Conservation (phyloP, 352 stramenopile genomes). For the Pythium aquatile region DNA sequence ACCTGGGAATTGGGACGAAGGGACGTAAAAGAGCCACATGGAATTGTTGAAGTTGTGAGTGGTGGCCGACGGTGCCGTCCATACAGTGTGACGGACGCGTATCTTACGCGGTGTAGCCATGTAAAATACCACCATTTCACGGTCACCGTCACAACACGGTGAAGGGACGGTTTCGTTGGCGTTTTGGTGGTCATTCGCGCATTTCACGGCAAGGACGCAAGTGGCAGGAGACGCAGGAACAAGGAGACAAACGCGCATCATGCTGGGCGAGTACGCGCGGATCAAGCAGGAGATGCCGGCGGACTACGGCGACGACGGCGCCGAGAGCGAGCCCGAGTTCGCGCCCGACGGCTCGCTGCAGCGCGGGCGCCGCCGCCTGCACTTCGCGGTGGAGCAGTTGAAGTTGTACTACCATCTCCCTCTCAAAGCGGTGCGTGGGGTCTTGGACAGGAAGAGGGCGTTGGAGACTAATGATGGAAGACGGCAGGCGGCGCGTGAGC, state of each 20-base stretch:
- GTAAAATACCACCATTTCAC: not conserved
- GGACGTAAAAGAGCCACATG: not conserved
- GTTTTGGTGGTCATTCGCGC: not conserved
- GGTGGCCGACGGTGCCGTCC: not conserved
- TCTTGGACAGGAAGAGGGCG: not conserved
- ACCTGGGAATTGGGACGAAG: not conserved
- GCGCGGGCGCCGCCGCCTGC: slow-evolving; percentile 34
- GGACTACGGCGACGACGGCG: not conserved
- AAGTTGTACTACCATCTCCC: slow-evolving; percentile 71
- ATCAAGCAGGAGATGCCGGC: not conserved
- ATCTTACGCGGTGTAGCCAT: slow-evolving; percentile 6
- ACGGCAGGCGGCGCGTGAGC: slow-evolving; percentile 48
- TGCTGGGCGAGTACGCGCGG: not conserved
- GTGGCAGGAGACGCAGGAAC: not conserved
- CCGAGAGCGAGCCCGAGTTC: not conserved
- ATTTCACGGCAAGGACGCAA: not conserved
- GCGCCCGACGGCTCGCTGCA: not conserved
- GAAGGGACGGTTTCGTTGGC: not conserved
- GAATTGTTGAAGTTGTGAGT: not conserved
- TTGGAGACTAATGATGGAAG: slow-evolving; percentile 16
- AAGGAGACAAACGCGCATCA: not conserved
- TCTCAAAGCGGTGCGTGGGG: slow-evolving; percentile 53
- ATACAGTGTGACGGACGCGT: not conserved
- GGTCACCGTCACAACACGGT: not conserved
- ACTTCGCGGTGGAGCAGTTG: slow-evolving; percentile 58